Base-by-base conservation (phyloP, 2,329 filamentous ascomycete species). In the Colletotrichum lentis region DNA sequence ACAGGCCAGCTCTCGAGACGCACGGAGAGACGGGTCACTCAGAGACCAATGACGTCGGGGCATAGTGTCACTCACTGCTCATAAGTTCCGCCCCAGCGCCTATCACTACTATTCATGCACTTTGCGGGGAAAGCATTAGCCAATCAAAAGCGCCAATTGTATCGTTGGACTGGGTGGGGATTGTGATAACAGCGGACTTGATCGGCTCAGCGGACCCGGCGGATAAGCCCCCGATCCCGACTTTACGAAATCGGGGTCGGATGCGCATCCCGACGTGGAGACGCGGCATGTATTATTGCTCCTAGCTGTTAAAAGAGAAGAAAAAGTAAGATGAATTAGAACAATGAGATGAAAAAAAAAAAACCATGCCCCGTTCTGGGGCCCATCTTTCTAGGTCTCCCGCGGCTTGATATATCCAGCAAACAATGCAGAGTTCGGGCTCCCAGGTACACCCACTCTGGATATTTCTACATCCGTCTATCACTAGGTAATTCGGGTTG, bases 211-310 rank as follows among this genome's bases (percentile, higher is more conserved):
- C 52, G 39, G 46, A 22, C 27, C 41, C 22, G 18, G 14, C 3
- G 43, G 61, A 65, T 59, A 65, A 60, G 55, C 41, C 14, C 31
- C 65, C 65, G 65, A 68, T 68, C 65, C 65, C 62, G 65, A 68
- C 50, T 2, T 35, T 43, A 22, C 27, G 8, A 18, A n/a, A 7
- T 67, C 65, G 65, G 65, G 16, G 60, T 67, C 64, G 64, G 64
- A 43, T 35, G 8, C 10, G 3, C 16, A 16, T 16, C 49, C 64
- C 64, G 64, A 62, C 35, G 27, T 62, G 54, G 62, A 52, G 20
- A 49, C 6, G 10, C 27, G 16, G 12, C 24, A 6, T 31, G 39
- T n/a, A 47, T 41, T 12, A 2, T 35, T 55, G 16, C 52, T 43
- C n/a, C 20, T 11, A 35, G 31, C n/a, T 27, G 49, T 8, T 20